These are phyloP conservation scores for Cladosporium velox DNA, from an alignment of 2,329 filamentous ascomycete genomes.

Conservation along the genomic window DNA sequence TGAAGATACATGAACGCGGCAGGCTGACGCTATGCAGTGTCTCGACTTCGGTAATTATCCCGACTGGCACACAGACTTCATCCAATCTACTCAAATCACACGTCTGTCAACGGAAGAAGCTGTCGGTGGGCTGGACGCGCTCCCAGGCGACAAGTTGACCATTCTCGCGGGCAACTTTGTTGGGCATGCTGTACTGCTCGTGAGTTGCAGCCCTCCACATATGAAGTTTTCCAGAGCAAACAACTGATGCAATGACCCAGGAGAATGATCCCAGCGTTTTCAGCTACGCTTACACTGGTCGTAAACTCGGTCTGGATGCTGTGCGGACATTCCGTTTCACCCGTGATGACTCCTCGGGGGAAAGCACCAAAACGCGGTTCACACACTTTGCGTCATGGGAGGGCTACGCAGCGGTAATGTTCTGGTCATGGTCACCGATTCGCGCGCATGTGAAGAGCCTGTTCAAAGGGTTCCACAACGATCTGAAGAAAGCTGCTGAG, in stretches of 20 bases:
- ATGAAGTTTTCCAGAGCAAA: neutral
- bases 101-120: neutral
- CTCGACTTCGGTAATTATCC: slow-evolving; percentile 4
- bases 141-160: neutral
- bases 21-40: neutral
- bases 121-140: neutral
- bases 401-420: neutral
- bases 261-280: neutral
- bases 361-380: neutral
- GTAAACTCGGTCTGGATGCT: slow-evolving; percentile 4
- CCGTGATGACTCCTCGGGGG: neutral
- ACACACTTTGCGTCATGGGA: neutral
- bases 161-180: slow-evolving; percentile 6
- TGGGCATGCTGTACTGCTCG: neutral
- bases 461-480: slow-evolving; percentile 1
- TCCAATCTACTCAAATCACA: neutral
- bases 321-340: neutral
- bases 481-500: slow-evolving; percentile 6
- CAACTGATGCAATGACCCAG: neutral
- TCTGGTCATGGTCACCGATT: neutral
- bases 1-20: neutral
- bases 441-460: neutral
- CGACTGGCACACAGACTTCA: slow-evolving; percentile 12
- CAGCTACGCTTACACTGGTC: slow-evolving; percentile 4
- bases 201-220: neutral